Percentiles rank a stretch among this genome's conserved stretches.
Evolutionary conservation across 768 basidiomycete species (phyloP).

Genomic region (Suillus sp.): DNA sequence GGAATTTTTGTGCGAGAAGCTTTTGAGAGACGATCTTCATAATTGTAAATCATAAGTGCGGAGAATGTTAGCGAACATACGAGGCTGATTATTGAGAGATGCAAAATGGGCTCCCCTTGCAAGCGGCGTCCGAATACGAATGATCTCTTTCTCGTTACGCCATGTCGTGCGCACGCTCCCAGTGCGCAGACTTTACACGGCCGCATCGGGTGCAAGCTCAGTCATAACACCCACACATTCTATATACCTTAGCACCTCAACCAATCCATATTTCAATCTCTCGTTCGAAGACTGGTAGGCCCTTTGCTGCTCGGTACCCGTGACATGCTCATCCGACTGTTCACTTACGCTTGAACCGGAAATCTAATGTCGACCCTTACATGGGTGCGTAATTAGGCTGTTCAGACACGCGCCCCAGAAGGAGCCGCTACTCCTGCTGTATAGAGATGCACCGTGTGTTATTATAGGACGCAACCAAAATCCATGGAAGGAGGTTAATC

Average conservation of each 20-base stretch:
- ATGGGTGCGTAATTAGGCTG: conserved; percentile 53
- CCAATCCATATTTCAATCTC: conserved; percentile 87
- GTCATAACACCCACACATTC: conserved; percentile 43
- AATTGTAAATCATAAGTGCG: neutral
- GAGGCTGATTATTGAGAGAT: neutral
- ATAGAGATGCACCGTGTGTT: conserved; percentile 86
- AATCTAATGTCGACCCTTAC: conserved; percentile 12
- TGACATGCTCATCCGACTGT: neutral
- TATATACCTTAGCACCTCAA: conserved; percentile 75
- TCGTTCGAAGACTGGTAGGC: conserved; percentile 85
- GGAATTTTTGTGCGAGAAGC: conserved; percentile 1
- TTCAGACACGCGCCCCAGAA: conserved; percentile 73
- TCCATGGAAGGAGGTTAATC: conserved; percentile 96
- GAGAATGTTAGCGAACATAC: neutral
- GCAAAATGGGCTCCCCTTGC: conserved; percentile 4
- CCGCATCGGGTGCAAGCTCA: conserved; percentile 19
- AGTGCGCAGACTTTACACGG: conserved; percentile 16
- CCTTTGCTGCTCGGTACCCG: conserved; percentile 23
- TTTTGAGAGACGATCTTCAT: neutral
- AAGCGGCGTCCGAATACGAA: conserved; percentile 12
- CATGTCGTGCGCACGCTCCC: conserved; percentile 33
- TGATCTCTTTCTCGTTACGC: conserved; percentile 33
- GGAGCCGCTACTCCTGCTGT: conserved; percentile 79
- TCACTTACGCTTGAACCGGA: conserved; percentile 5
- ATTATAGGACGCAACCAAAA: conserved; percentile 97